A percentile compares a stretch with the other conserved stretches of the same genome.
Conservation (phyloP, 1,284 basidiomycete genomes). For the Cutaneotrichosporon sp. region DNA sequence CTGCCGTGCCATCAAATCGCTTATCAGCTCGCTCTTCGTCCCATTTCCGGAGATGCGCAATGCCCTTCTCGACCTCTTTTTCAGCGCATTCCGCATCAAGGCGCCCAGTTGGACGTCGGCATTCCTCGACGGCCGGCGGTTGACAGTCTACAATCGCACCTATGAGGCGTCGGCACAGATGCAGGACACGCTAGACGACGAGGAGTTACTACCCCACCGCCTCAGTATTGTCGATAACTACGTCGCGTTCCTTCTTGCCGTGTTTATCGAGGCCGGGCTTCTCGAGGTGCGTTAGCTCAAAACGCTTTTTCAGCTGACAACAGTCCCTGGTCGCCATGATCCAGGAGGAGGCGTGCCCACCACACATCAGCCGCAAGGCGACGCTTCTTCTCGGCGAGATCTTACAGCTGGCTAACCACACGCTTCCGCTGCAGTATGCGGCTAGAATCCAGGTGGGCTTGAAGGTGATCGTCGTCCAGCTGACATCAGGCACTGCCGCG, state of each 20-base stretch:
- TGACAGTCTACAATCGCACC: constrained; percentile 55
- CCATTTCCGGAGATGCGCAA: constrained; percentile 85
- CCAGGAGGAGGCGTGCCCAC: constrained; percentile 60
- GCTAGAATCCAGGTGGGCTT: constrained; percentile 69
- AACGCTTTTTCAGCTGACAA: background rate
- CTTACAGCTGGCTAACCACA: constrained; percentile 77
- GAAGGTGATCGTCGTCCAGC: background rate
- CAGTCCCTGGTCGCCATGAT: constrained; percentile 79
- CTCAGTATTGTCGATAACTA: constrained; percentile 90
- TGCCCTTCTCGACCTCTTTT: constrained; percentile 87
- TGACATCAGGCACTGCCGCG: constrained; percentile 66
- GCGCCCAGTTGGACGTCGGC: constrained; percentile 83
- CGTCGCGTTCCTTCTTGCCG: constrained; percentile 76
- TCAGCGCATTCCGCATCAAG: constrained; percentile 86
- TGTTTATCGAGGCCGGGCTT: constrained; percentile 81
- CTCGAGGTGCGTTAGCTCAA: constrained; percentile 61
- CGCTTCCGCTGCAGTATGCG: constrained; percentile 77
- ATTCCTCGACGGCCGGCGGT: constrained; percentile 75
- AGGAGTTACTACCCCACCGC: constrained; percentile 54
- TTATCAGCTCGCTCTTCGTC: constrained; percentile 81
- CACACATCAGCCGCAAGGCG: constrained; percentile 67
- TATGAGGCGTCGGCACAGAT: constrained; percentile 36
- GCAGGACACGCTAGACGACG: constrained; percentile 27
- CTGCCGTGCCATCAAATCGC: constrained; percentile 73
- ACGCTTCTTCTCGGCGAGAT: constrained; percentile 89